These are phyloP conservation scores for Westerdykella aurantiaca DNA, from an alignment of 2,329 filamentous ascomycete species.

Conservation along the genomic window DNA sequence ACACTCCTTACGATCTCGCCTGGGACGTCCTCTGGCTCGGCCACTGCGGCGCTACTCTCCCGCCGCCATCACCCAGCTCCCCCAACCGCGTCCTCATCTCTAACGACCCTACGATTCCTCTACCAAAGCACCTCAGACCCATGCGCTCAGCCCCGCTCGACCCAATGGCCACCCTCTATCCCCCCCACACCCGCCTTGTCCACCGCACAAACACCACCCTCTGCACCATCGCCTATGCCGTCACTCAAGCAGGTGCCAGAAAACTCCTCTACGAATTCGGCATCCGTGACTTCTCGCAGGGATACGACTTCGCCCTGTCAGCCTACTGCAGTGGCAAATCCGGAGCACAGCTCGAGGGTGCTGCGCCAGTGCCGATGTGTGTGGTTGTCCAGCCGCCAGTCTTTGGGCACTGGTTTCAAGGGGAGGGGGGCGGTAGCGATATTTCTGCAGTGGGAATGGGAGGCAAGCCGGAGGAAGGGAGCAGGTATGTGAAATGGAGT, in stretches of 20 bases:
- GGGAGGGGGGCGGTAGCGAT: slow-evolving; percentile 15
- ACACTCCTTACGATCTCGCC: slow-evolving; percentile 22
- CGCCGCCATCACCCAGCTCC: slow-evolving; percentile 6
- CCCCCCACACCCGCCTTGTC: slow-evolving; percentile 16
- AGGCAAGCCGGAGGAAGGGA: slow-evolving; percentile 10
- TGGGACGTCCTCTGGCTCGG: slow-evolving; percentile 40
- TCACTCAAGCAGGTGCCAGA: slow-evolving; percentile 21
- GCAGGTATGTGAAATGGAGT: slow-evolving; percentile 19
- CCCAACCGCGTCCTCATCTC: slow-evolving; percentile 16
- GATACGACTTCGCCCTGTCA: slow-evolving; percentile 19
- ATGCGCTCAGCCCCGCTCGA: slow-evolving; percentile 13
- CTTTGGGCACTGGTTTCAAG: slow-evolving; percentile 17
- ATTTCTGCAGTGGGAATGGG: slow-evolving; percentile 17
- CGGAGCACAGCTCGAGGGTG: slow-evolving; percentile 7
- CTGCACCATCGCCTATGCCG: slow-evolving; percentile 23
- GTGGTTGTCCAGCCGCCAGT: slow-evolving; percentile 23
- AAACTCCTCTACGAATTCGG: slow-evolving; percentile 25
- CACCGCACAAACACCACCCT: slow-evolving; percentile 16
- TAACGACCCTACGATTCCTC: slow-evolving; percentile 17
- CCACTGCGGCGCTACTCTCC: slow-evolving; percentile 32
- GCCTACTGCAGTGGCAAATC: slow-evolving; percentile 18
- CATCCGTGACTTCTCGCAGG: slow-evolving; percentile 20
- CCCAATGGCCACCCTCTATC: slow-evolving; percentile 13
- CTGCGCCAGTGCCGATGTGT: slow-evolving; percentile 11
- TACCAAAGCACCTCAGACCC: slow-evolving; percentile 17